These are phyloP conservation scores for Lavandula angustifolia DNA, from an alignment of 257 asterid genomes.

Conservation along the genomic window DNA sequence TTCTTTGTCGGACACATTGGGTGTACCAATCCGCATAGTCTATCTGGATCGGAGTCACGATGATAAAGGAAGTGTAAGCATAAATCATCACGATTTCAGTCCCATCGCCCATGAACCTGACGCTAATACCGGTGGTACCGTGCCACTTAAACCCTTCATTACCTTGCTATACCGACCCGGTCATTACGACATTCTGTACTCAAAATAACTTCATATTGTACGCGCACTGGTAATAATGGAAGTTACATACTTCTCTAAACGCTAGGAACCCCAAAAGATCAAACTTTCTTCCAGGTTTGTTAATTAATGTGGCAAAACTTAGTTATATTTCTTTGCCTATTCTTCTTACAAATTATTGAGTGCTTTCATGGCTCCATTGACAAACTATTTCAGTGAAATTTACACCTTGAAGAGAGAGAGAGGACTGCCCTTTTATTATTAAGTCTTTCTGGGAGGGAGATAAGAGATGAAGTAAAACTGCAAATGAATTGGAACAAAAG, in stretches of 20 bases:
- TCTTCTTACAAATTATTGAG: not conserved
- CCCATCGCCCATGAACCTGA: too few relatives aligned
- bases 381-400: not conserved
- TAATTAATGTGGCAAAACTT: not conserved
- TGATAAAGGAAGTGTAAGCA: too few relatives aligned
- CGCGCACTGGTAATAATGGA: constrained; percentile 3
- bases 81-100: too few relatives aligned
- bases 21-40: too few relatives aligned
- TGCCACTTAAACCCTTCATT: constrained; percentile 55
- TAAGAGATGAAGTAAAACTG: not conserved
- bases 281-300: not conserved
- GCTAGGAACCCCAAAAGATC: not conserved
- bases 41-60: too few relatives aligned
- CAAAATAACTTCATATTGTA: constrained; percentile 46
- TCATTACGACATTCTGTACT: constrained; percentile 87
- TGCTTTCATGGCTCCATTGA: not conserved
- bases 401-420: not conserved
- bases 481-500: not conserved
- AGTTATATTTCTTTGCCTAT: not conserved
- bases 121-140: constrained; percentile 26
- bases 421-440: too few relatives aligned
- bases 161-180: constrained; percentile 93
- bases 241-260: constrained; percentile 8
- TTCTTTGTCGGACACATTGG: too few relatives aligned
- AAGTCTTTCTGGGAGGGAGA: too few relatives aligned